Percentiles rank a stretch among this genome's conserved stretches.
Evolutionary conservation across 148 eudicot genomes (phyloP).

Genomic region (Cornus florida): DNA sequence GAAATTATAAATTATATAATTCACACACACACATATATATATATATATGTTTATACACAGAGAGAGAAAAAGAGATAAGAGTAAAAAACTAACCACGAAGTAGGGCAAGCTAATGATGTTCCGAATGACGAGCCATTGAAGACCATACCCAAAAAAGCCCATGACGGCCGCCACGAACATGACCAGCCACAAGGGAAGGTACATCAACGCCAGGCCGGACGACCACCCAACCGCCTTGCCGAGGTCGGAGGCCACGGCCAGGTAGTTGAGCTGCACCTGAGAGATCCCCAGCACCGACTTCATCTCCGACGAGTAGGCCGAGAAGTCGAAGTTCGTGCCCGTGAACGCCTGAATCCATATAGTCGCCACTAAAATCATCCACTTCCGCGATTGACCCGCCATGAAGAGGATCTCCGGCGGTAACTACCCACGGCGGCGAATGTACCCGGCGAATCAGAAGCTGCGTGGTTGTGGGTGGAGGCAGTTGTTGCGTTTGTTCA

Average conservation of each 20-base stretch:
- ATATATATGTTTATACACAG: no score
- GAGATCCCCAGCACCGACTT: slow-evolving; percentile 59
- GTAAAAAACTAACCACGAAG: slow-evolving; percentile 46
- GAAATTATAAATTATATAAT: no score
- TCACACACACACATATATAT: no score
- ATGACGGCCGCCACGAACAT: slow-evolving; percentile 62
- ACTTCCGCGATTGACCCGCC: background rate
- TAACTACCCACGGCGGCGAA: background rate
- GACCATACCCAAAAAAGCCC: slow-evolving; percentile 77
- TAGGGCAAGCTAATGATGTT: slow-evolving; percentile 56
- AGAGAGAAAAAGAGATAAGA: no score
- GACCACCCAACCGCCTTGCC: slow-evolving; percentile 93
- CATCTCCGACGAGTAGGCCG: slow-evolving; percentile 79
- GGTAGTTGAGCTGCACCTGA: slow-evolving; percentile 81
- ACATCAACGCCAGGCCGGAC: slow-evolving; percentile 72
- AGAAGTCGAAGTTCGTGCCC: slow-evolving; percentile 90
- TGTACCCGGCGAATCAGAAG: no score
- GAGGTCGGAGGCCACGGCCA: slow-evolving; percentile 87
- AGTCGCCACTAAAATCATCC: background rate
- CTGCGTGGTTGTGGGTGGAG: no score
- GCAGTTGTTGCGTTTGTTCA: no score
- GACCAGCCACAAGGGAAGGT: slow-evolving; percentile 64
- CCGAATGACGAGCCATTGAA: slow-evolving; percentile 72
- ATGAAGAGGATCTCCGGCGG: background rate
- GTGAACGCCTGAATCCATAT: slow-evolving; percentile 92